phyloP scores from a whole-genome alignment of 176 grass and related monocot genomes.

The Oryza glumipatula region DNA sequence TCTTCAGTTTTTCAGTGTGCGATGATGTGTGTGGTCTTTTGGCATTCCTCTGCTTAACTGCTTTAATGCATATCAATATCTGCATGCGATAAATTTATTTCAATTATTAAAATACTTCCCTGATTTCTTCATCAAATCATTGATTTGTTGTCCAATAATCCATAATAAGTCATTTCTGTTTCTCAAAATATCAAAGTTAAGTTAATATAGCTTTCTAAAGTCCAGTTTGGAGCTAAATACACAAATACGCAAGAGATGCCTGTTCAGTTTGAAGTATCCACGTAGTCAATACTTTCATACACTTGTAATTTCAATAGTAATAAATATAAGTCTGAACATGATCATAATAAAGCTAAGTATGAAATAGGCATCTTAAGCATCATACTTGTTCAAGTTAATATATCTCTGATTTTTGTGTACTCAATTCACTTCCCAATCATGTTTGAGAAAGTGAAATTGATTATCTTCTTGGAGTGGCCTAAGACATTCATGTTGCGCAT shows the following conservation, averaged over 20 bases:
- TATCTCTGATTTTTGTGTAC: not conserved
- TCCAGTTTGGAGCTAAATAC: not conserved
- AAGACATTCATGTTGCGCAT: conserved; percentile 6
- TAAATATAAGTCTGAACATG: not conserved
- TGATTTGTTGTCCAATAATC: not conserved
- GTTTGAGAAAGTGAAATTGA: not conserved
- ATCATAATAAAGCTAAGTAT: not conserved
- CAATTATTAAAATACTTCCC: not conserved
- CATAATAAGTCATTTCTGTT: not conserved
- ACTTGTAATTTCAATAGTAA: not conserved
- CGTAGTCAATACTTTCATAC: not conserved
- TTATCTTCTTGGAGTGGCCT: conserved; percentile 30
- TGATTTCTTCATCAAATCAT: not conserved
- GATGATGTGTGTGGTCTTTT: not conserved
- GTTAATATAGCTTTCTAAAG: not conserved
- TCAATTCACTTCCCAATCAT: not conserved
- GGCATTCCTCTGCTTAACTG: not conserved
- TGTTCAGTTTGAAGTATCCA: conserved; percentile 2
- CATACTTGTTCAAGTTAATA: conserved; percentile 12
- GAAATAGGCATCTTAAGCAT: too few relatives aligned
- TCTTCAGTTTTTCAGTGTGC: not conserved
- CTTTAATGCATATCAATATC: not conserved
- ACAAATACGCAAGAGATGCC: not conserved
- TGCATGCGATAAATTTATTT: not conserved
- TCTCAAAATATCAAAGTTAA: not conserved